Percentiles rank a stretch among this genome's conserved stretches.
phyloP scores from a whole-genome alignment of 2,329 filamentous ascomycete species.

The Cordyceps tenuipes region DNA sequence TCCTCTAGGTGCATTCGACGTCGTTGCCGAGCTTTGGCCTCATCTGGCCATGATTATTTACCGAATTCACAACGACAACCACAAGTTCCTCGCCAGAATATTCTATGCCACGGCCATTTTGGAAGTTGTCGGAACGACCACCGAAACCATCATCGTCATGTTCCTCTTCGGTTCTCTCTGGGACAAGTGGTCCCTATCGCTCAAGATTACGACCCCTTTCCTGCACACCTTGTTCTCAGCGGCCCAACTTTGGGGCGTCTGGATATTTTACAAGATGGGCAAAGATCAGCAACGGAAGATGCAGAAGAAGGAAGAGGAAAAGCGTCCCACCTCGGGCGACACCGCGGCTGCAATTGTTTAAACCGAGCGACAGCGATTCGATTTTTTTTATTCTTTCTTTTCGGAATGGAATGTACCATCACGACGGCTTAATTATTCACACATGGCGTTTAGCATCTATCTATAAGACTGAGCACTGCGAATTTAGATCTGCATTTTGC shows the following conservation, averaged over 20 bases:
- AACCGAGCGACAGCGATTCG: background rate
- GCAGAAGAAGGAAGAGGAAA: slow-evolving; percentile 3
- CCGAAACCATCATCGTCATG: slow-evolving; percentile 11
- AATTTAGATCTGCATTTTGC: background rate
- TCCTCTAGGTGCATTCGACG: slow-evolving; percentile 9
- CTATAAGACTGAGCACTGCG: background rate
- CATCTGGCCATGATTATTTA: slow-evolving; percentile 12
- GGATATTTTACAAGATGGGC: slow-evolving; percentile 12
- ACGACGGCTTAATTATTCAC: background rate
- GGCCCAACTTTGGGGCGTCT: slow-evolving; percentile 11
- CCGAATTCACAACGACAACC: slow-evolving; percentile 2
- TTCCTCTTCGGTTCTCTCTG: slow-evolving; percentile 10
- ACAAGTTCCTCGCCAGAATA: slow-evolving; percentile 4
- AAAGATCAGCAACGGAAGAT: slow-evolving; percentile 1
- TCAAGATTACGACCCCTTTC: slow-evolving; percentile 9
- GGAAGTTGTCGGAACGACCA: slow-evolving; percentile 5
- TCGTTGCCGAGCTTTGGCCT: slow-evolving; percentile 12
- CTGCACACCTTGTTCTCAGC: slow-evolving; percentile 10
- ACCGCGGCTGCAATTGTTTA: background rate
- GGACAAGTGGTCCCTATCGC: slow-evolving; percentile 10
- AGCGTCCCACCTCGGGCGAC: slow-evolving; percentile 2
- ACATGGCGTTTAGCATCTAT: slow-evolving; percentile 6
- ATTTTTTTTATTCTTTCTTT: background rate
- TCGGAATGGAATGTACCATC: background rate
- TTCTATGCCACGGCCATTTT: slow-evolving; percentile 9